phyloP scores from a whole-genome alignment of 176 grass and related monocot species.

The Urochloa ruziziensis region DNA sequence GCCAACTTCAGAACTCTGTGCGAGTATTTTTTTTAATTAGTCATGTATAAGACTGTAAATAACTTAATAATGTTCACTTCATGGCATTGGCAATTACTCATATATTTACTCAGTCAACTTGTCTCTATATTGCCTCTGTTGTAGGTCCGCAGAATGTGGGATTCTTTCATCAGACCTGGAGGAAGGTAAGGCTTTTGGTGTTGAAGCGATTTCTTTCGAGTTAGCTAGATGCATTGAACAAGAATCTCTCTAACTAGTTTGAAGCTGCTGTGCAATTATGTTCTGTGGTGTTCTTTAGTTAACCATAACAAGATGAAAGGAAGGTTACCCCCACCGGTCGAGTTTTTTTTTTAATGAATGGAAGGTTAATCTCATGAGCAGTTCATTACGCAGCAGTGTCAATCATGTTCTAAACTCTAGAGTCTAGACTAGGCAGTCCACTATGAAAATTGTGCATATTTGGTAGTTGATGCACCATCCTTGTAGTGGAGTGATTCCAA shows the following conservation, averaged over 20 bases:
- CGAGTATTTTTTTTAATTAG: background rate
- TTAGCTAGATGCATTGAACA: background rate
- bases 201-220: background rate
- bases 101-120: background rate
- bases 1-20: slow-evolving; percentile 28
- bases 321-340: too few species aligned
- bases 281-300: slow-evolving; percentile 3
- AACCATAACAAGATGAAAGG: slow-evolving; percentile 11
- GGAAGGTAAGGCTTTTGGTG: slow-evolving; percentile 61
- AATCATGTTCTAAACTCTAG: background rate
- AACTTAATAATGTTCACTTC: background rate
- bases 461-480: background rate
- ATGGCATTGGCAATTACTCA: slow-evolving; percentile 5
- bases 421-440: background rate
- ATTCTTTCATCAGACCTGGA: slow-evolving; percentile 86
- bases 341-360: too few species aligned
- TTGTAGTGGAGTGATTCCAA: background rate
- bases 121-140: slow-evolving; percentile 34
- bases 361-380: background rate
- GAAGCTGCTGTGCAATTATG: background rate
- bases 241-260: background rate
- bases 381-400: background rate
- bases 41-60: background rate
- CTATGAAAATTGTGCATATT: slow-evolving; percentile 1
- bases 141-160: slow-evolving; percentile 97